Evolutionary conservation across 768 basidiomycete species (phyloP).

Genomic region (Serendipita sp.): DNA sequence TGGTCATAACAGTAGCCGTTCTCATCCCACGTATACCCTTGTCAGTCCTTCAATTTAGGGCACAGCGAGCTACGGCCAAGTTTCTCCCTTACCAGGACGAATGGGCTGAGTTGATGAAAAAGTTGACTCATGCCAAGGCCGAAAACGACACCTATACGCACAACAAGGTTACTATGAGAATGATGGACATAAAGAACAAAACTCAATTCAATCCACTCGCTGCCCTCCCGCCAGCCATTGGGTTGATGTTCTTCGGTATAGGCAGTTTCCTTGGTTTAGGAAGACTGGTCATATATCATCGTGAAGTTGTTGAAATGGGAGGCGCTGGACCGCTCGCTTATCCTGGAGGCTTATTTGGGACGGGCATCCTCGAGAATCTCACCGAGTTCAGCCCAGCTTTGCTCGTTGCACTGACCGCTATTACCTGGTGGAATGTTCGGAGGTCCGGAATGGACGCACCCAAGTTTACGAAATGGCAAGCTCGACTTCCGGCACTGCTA

Average conservation of each 20-base stretch:
- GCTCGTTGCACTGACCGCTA: not conserved
- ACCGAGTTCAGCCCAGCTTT: not conserved
- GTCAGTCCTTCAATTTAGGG: not conserved
- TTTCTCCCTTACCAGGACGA: not conserved
- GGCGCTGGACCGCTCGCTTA: not conserved
- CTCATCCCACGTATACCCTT: not conserved
- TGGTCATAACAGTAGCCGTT: not conserved
- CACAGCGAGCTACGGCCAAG: not conserved
- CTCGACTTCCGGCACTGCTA: not conserved
- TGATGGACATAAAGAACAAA: not conserved
- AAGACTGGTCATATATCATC: not conserved
- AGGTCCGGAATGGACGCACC: not conserved
- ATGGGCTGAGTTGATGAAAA: not conserved
- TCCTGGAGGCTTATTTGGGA: not conserved
- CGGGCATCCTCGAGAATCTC: not conserved
- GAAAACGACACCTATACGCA: not conserved
- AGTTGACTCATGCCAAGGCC: not conserved
- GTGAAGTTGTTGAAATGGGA: not conserved
- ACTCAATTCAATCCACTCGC: not conserved
- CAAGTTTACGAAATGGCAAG: not conserved
- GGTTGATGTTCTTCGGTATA: not conserved
- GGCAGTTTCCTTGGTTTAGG: not conserved
- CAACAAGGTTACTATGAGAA: too few relatives aligned
- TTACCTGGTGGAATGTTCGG: not conserved
- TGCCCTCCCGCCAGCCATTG: not conserved